Evolutionary conservation across 2,329 filamentous ascomycete genomes (phyloP).

Genomic region (Pyrenochaeta sp.): DNA sequence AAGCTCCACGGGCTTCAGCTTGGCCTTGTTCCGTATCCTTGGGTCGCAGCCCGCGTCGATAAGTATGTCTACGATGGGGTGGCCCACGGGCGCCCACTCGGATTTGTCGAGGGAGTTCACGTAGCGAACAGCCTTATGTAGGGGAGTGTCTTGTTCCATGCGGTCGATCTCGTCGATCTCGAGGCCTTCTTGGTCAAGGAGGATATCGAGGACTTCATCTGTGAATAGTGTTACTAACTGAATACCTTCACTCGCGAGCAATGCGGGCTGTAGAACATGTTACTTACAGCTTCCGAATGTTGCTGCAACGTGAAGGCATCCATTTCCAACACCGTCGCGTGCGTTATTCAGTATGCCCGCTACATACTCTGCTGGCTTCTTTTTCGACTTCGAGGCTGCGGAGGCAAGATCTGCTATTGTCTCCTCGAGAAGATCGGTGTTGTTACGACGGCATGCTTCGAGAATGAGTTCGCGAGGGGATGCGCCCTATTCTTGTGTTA

Average conservation of each 20-base stretch:
- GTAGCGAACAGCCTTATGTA: constrained; percentile 81
- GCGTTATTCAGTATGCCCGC: constrained; percentile 84
- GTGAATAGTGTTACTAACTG: constrained; percentile 7
- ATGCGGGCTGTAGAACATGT: too few species aligned
- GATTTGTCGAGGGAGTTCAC: constrained; percentile 71
- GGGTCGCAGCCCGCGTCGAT: constrained; percentile 78
- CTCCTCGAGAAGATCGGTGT: constrained; percentile 81
- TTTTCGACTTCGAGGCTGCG: constrained; percentile 57
- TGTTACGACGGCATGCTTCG: constrained; percentile 93
- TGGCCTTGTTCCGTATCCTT: constrained; percentile 72
- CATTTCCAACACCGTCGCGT: constrained; percentile 84
- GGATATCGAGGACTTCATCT: constrained; percentile 82
- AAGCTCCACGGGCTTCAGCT: constrained; percentile 74
- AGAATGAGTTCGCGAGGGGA: constrained; percentile 84
- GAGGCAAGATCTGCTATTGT: constrained; percentile 66
- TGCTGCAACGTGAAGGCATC: constrained; percentile 89
- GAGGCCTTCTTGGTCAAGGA: constrained; percentile 83
- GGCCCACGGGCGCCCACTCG: constrained; percentile 71
- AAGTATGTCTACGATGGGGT: constrained; percentile 77
- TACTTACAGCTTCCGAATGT: constrained; percentile 81
- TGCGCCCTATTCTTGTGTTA: constrained; percentile 70
- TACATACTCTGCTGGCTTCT: constrained; percentile 64
- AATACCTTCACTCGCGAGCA: too few species aligned
- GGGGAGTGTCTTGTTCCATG: constrained; percentile 76
- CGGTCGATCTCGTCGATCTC: constrained; percentile 82